Percentiles rank a stretch among this genome's conserved stretches.
Conservation (phyloP, 768 basidiomycete species). For the Boletellus ananas region DNA sequence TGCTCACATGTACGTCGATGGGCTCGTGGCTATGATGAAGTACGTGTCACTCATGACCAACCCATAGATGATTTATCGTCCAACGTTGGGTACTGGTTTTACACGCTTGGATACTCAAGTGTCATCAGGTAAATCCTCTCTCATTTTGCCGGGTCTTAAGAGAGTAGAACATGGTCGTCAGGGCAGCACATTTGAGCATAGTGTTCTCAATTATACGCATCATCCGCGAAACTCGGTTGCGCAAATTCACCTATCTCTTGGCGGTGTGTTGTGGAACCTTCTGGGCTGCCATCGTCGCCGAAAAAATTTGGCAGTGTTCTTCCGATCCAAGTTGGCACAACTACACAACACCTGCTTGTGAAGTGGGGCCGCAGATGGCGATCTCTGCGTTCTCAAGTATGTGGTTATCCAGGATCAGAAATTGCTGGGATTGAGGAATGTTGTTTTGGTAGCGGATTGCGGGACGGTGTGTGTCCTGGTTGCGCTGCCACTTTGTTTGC, state of each 20-base stretch:
- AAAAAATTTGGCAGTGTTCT: slow-evolving; percentile 8
- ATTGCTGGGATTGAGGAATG: neutral
- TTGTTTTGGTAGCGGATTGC: slow-evolving; percentile 5
- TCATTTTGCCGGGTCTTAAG: neutral
- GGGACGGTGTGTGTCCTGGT: slow-evolving; percentile 9
- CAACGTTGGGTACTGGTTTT: slow-evolving; percentile 5
- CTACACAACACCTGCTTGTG: neutral
- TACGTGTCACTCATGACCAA: neutral
- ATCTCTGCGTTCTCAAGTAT: slow-evolving; percentile 8
- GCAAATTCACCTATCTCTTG: neutral
- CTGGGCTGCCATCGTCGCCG: neutral
- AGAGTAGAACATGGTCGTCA: neutral
- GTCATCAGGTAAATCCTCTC: slow-evolving; percentile 1
- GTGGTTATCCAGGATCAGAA: neutral
- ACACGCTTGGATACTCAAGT: slow-evolving; percentile 1
- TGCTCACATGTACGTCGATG: slow-evolving; percentile 1
- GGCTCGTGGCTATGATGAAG: neutral
- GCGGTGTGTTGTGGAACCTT: neutral
- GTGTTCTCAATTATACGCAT: slow-evolving; percentile 16
- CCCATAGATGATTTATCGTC: neutral
- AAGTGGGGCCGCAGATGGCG: neutral
- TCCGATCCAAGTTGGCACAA: slow-evolving; percentile 4
- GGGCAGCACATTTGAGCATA: slow-evolving; percentile 10
- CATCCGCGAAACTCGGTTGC: neutral
- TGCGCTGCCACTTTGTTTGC: slow-evolving; percentile 11